Percentiles rank a stretch among this genome's conserved stretches.
phyloP scores from a whole-genome alignment of 148 eudicot genomes.

The Silene conica region DNA sequence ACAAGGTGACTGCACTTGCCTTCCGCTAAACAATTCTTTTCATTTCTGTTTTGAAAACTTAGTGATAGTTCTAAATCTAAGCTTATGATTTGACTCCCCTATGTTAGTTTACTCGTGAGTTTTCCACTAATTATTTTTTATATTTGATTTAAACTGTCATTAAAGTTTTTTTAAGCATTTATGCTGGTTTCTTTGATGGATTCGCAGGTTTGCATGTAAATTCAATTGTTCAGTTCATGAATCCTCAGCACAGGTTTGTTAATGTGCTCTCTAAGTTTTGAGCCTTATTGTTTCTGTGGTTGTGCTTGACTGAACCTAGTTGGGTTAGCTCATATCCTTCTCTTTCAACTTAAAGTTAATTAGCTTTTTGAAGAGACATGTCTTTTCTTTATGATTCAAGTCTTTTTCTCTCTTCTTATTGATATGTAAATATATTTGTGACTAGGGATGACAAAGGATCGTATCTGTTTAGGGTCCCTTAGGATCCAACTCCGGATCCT shows the following conservation, averaged over 20 bases:
- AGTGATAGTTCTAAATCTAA: neutral
- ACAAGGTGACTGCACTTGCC: constrained; percentile 36
- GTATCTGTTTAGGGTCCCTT: no score
- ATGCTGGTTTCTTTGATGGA: constrained; percentile 23
- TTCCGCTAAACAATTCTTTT: neutral
- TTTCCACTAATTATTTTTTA: neutral
- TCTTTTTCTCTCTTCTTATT: neutral
- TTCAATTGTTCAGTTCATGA: constrained; percentile 67
- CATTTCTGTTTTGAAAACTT: neutral
- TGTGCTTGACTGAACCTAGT: neutral
- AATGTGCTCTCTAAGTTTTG: constrained; percentile 1
- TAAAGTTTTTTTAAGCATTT: constrained; percentile 1
- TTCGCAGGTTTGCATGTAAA: constrained; percentile 60
- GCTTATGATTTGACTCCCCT: neutral
- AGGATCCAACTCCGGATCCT: no score
- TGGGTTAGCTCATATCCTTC: neutral
- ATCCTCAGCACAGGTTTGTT: constrained; percentile 87
- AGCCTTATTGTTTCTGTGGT: constrained; percentile 3
- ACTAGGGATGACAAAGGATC: no score
- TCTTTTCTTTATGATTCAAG: neutral
- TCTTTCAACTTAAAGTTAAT: neutral
- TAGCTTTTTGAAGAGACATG: neutral
- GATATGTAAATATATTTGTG: neutral
- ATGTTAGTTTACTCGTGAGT: neutral
- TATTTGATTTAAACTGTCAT: neutral